These are phyloP conservation scores for Verticillium longisporum DNA, from an alignment of 2,329 filamentous ascomycete genomes.

Conservation along the genomic window DNA sequence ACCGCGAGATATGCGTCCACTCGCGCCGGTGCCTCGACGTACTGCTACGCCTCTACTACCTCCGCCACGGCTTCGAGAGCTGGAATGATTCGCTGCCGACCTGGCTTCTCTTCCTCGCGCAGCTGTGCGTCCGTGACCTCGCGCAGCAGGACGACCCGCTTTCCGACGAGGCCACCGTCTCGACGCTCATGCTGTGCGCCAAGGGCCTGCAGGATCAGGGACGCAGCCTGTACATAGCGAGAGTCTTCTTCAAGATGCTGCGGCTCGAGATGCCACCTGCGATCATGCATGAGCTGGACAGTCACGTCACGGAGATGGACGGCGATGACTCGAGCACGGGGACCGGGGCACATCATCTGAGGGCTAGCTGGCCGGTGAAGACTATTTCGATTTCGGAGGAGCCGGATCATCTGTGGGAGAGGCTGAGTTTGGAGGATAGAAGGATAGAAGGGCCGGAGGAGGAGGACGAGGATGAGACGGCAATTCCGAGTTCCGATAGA, in stretches of 20 bases:
- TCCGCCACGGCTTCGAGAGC: slow-evolving; percentile 23
- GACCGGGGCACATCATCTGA: slow-evolving; percentile 13
- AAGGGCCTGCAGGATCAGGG: slow-evolving; percentile 19
- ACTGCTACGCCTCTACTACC: slow-evolving; percentile 21
- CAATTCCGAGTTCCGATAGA: not conserved
- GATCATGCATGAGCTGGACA: slow-evolving; percentile 8
- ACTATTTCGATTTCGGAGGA: not conserved
- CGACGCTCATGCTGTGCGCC: no score
- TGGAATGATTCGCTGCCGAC: no score
- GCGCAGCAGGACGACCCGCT: no score
- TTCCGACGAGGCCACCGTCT: no score
- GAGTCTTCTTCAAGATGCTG: slow-evolving; percentile 13
- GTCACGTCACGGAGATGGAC: slow-evolving; percentile 10
- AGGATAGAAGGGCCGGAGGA: not conserved
- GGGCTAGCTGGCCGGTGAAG: slow-evolving; percentile 14
- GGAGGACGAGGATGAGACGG: not conserved
- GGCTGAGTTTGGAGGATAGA: not conserved
- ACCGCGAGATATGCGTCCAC: slow-evolving; percentile 2
- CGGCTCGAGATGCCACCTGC: slow-evolving; percentile 11
- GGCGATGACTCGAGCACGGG: slow-evolving; percentile 7
- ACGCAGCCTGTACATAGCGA: slow-evolving; percentile 14
- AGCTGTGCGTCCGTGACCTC: no score
- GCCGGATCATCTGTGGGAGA: not conserved
- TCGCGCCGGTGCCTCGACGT: slow-evolving; percentile 15
- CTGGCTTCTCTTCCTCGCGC: no score